Evolutionary conservation across 169 alveolate species (phyloP).

Genomic region (Eimeria maxima): DNA sequence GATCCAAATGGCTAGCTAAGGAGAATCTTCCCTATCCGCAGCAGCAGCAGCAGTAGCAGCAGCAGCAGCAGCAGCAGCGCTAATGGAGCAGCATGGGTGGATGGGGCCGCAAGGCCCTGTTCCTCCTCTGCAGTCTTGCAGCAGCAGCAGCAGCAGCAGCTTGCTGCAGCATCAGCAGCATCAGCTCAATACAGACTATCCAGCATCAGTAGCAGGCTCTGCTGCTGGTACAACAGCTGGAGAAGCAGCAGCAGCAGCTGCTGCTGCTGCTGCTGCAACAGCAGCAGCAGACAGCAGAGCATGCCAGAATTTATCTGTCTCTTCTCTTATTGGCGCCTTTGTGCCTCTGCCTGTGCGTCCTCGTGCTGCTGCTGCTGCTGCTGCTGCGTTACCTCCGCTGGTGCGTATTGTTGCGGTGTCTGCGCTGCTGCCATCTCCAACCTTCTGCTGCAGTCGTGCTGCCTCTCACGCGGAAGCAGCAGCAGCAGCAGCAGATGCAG

Average conservation of each 20-base stretch:
- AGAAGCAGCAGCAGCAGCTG: too few species aligned
- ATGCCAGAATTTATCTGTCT: slow-evolving; percentile 2
- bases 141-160: slow-evolving; percentile 8
- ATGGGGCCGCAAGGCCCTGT: slow-evolving; percentile 6
- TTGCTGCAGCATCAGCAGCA: too few species aligned
- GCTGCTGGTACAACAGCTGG: too few species aligned
- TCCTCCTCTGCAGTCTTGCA: slow-evolving; percentile 18
- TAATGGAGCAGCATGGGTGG: background rate
- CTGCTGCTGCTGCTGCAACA: too few species aligned
- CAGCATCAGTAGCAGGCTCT: too few species aligned
- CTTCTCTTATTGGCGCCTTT: slow-evolving; percentile 24
- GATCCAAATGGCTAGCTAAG: background rate
- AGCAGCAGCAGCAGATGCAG: background rate
- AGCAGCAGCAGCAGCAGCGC: slow-evolving; percentile 11
- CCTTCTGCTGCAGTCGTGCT: slow-evolving; percentile 54
- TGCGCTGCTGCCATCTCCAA: slow-evolving; percentile 27
- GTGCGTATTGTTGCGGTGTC: slow-evolving; percentile 47
- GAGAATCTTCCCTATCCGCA: background rate
- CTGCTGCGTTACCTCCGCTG: slow-evolving; percentile 51
- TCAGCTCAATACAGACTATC: too few species aligned
- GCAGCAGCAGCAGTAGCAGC: slow-evolving; percentile 19
- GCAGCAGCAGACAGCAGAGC: slow-evolving; percentile 5
- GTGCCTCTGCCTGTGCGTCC: slow-evolving; percentile 35
- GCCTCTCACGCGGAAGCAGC: background rate
- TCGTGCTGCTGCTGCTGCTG: slow-evolving; percentile 34